Evolutionary conservation across 345 rosid genomes (phyloP), one percentile per base, ranked within the genome.

Genomic region (Salix udensis): DNA sequence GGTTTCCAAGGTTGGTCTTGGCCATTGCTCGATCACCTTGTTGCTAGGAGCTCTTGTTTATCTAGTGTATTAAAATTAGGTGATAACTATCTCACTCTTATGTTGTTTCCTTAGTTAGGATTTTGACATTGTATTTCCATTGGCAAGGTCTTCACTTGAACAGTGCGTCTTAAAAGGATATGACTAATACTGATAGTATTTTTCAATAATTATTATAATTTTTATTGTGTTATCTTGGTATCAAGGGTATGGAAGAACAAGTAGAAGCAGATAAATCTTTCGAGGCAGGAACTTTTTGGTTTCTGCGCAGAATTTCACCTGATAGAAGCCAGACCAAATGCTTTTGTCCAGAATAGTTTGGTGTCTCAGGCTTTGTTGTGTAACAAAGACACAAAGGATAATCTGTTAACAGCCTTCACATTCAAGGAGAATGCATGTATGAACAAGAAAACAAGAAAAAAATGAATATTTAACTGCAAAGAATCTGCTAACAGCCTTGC

Each of bases 11-110:
- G 36, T 67, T 23, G 82, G 87, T 4, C n/a, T 65, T 18, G 72
- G 78, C 39, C 34, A 58, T 21, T 53, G 53, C n/a, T 28, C 67
- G 79, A 9, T 65, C 60, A 11, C 55, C 16, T 30, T 76, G 67
- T 48, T 81, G 65, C 8, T 85, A 39, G 78, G 65, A 21, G 60
- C 34, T 76, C 64, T 79, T 62, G 73, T 62, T 65, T 73, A 8
- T 66, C 24, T 66, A 46, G 26, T 73, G 62, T 68, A 34, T 6
- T 65, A 8, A 36, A 36, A 18, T 6, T 19, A 65, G n/a, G n/a
- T 34, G 44, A 23, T 21, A 55, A n/a, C 26, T 10, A 2, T 55
- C 26, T 24, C 61, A 55, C 61, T n/a, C 40, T 10, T 10, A 2
- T 21, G 5, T 7, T 53, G 50, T 18, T 48, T 30, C 9, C 16